These are phyloP conservation scores for Globisporangium cederbergense DNA, from an alignment of 352 stramenopile genomes.

Conservation along the genomic window DNA sequence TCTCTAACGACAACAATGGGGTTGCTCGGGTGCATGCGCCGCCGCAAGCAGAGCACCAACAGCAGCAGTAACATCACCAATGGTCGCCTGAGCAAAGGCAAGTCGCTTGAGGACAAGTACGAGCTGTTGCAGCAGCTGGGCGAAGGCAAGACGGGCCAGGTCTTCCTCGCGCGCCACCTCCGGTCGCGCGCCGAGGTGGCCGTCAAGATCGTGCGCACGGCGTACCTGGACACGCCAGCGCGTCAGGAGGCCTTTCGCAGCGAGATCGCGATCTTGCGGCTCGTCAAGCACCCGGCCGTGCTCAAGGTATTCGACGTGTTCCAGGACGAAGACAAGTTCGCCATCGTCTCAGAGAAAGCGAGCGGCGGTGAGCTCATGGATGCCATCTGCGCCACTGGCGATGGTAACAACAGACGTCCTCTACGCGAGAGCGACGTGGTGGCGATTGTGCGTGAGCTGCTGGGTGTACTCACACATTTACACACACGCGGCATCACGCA, in stretches of 20 bases:
- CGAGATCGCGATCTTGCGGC: constrained; percentile 60
- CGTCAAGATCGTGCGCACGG: constrained; percentile 61
- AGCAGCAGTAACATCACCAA: constrained; percentile 11
- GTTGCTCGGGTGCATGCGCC: constrained; percentile 33
- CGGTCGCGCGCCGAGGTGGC: constrained; percentile 43
- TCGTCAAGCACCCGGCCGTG: constrained; percentile 51
- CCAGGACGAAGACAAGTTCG: constrained; percentile 57
- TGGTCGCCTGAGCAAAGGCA: constrained; percentile 22
- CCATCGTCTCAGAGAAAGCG: constrained; percentile 67
- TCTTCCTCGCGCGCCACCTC: constrained; percentile 53
- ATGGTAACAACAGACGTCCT: neutral
- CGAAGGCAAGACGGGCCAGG: constrained; percentile 73
- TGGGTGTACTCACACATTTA: constrained; percentile 64
- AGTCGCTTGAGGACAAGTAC: constrained; percentile 58
- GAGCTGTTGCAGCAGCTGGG: constrained; percentile 67
- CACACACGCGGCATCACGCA: constrained; percentile 75
- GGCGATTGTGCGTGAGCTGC: constrained; percentile 57
- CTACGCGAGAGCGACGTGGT: constrained; percentile 65
- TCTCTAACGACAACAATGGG: neutral
- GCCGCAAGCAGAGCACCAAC: constrained; percentile 14
- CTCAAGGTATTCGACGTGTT: constrained; percentile 66
- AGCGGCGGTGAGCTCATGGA: constrained; percentile 61
- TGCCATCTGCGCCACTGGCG: constrained; percentile 28
- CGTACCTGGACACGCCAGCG: constrained; percentile 68
- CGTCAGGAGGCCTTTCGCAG: constrained; percentile 59